Base-by-base conservation (phyloP, 1,284 basidiomycete genomes). In the Tilletia setariae region DNA sequence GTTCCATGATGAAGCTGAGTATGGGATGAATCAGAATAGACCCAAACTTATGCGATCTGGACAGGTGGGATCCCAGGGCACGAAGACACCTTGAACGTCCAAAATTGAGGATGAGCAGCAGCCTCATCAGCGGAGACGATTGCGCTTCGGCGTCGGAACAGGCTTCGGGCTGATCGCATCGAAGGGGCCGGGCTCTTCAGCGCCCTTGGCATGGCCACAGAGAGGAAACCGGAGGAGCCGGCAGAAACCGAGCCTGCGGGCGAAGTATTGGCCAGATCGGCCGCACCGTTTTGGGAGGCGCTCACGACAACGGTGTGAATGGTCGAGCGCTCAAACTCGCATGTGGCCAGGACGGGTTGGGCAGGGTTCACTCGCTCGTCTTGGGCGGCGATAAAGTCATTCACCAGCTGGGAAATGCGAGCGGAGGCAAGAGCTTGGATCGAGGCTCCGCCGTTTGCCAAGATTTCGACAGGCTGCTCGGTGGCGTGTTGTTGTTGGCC, bases 61-160 rank as follows among this genome's bases (percentile, higher is more conserved):
- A 59, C 28, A 30, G 53, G 53, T 9, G 53, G 23, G 9, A 59
- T 30, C 23, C 53, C 53, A 59, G 53, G 53, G 53, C 53, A 28
- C 16, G 53, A 59, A 7, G 53, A 16, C 8, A 59, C 53, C 23
- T 30, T 23, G 53, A 59, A 59, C 9, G 53, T 30, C 53, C 53
- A 59, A 9, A 23, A 30, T 21, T 21, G 9, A 13, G 23, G 28
- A 19, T 1, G 2, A 30, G 53, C 53, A 13, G 53, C 7, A 19
- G 23, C 43, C 11, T 44, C 53, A 4, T 59, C 9, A 9, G 8
- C 11, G 53, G 23, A 15, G 53, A 13, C 6, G 23, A 4, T 59
- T 21, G 13, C 47, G 25, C 47, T 49, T 8, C 47, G 47, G 47
- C 47, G 47, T 49, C 47, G 47, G 47, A 49, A 49, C n/a, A 49